Percentiles rank a stretch among this genome's conserved stretches.
phyloP scores from a whole-genome alignment of 768 basidiomycete species.

The Rhodotorula paludigena region DNA sequence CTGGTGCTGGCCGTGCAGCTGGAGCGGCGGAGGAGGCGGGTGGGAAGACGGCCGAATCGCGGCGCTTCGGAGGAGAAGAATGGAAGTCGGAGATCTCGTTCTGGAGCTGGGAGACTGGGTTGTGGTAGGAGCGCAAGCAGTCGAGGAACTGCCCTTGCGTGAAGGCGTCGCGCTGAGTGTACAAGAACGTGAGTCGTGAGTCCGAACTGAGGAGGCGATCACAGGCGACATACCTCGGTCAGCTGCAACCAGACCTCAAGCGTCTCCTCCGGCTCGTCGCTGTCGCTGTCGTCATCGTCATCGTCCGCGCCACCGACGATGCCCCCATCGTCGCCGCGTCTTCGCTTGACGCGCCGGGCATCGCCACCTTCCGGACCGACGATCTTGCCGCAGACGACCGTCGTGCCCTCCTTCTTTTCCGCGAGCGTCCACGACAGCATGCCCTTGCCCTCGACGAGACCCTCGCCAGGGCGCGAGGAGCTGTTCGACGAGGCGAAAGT shows the following conservation, averaged over 20 bases:
- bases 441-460: constrained; percentile 38
- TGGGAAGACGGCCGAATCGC: neutral
- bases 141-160: constrained; percentile 37
- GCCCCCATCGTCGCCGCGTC: constrained; percentile 21
- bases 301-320: neutral
- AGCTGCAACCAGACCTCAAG: constrained; percentile 38
- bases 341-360: constrained; percentile 11
- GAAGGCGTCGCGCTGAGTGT: constrained; percentile 31
- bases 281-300: constrained; percentile 26
- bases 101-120: constrained; percentile 22
- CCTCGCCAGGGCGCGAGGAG: neutral
- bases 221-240: constrained; percentile 29
- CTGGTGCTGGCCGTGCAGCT: neutral
- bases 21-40: neutral
- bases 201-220: neutral
- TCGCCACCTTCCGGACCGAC: neutral
- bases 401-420: constrained; percentile 38
- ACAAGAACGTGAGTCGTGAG: neutral
- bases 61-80: constrained; percentile 17
- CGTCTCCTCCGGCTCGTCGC: constrained; percentile 31
- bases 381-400: constrained; percentile 30
- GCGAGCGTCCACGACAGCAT: constrained; percentile 40
- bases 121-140: constrained; percentile 33
- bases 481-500: neutral
- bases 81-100: constrained; percentile 27